Conservation (phyloP, 179 eudicot genomes). For the Beta corolliflora region DNA sequence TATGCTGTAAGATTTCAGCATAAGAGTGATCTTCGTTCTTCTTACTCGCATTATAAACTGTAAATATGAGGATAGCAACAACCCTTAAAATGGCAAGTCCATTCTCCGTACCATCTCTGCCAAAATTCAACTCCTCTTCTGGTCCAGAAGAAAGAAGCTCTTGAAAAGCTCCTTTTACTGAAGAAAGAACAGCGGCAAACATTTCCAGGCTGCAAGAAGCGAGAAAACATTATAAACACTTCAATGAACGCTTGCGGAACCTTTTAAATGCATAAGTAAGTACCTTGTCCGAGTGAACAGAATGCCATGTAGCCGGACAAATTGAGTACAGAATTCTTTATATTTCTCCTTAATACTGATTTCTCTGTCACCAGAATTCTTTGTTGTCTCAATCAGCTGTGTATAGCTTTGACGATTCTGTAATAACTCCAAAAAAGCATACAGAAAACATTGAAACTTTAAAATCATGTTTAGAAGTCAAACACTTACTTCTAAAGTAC, state of each 20-base stretch:
- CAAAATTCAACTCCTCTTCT: slow-evolving; percentile 71
- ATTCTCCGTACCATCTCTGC: slow-evolving; percentile 67
- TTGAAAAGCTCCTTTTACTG: slow-evolving; percentile 52
- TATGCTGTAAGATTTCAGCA: slow-evolving; percentile 85
- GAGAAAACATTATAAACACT: slow-evolving; percentile 1
- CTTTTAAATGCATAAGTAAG: slow-evolving; percentile 10
- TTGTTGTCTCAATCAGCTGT: slow-evolving; percentile 57
- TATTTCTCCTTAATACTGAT: slow-evolving; percentile 44
- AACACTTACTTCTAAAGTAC: background rate
- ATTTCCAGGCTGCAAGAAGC: slow-evolving; percentile 71
- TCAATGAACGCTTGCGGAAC: background rate
- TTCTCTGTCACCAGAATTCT: slow-evolving; percentile 39
- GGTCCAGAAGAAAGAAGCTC: slow-evolving; percentile 80
- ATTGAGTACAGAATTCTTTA: slow-evolving; percentile 60
- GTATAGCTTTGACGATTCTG: slow-evolving; percentile 88
- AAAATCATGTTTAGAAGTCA: background rate
- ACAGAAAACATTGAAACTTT: background rate
- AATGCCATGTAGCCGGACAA: slow-evolving; percentile 87
- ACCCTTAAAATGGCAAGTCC: slow-evolving; percentile 67
- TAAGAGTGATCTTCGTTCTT: slow-evolving; percentile 81
- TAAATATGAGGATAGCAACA: slow-evolving; percentile 69
- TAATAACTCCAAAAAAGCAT: background rate
- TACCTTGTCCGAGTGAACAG: slow-evolving; percentile 93
- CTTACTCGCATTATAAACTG: slow-evolving; percentile 66
- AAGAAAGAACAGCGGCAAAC: slow-evolving; percentile 57